Evolutionary conservation across 2,329 filamentous ascomycete species (phyloP).

Genomic region (Colletotrichum sp.): DNA sequence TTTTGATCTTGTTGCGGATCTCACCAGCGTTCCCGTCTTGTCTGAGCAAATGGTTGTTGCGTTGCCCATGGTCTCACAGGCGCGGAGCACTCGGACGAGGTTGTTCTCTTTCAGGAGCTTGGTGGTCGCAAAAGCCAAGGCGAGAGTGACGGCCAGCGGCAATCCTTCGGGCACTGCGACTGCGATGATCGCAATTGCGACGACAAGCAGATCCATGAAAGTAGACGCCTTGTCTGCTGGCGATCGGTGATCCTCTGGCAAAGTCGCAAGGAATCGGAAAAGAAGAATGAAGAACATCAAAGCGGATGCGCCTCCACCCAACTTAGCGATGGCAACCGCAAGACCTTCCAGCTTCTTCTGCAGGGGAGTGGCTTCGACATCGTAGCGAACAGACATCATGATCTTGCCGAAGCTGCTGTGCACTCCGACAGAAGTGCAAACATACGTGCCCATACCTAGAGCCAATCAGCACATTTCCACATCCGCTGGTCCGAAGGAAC

Average conservation of each 20-base stretch:
- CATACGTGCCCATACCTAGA: constrained; percentile 49
- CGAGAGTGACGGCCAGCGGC: constrained; percentile 70
- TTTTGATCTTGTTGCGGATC: not conserved
- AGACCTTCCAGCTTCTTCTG: constrained; percentile 56
- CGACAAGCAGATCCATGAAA: constrained; percentile 69
- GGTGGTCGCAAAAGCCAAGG: constrained; percentile 71
- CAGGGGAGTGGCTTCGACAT: constrained; percentile 57
- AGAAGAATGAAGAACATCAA: constrained; percentile 78
- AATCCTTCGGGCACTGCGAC: constrained; percentile 72
- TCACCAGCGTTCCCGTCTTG: constrained; percentile 66
- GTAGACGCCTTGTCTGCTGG: constrained; percentile 61
- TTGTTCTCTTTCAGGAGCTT: constrained; percentile 76
- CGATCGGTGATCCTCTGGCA: constrained; percentile 53
- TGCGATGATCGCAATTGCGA: constrained; percentile 69
- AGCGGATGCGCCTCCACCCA: constrained; percentile 70
- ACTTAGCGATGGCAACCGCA: constrained; percentile 46
- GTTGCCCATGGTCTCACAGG: constrained; percentile 77
- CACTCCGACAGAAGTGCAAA: constrained; percentile 59
- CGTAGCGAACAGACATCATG: constrained; percentile 58
- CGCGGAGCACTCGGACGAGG: constrained; percentile 68
- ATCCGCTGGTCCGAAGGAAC: not conserved
- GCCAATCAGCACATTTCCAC: not conserved
- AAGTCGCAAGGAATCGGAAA: constrained; percentile 75
- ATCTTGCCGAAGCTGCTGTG: constrained; percentile 60
- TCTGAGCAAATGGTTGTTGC: constrained; percentile 80